These are phyloP conservation scores for Phaeotremella skinneri DNA, from an alignment of 768 basidiomycete genomes.

Conservation along the genomic window DNA sequence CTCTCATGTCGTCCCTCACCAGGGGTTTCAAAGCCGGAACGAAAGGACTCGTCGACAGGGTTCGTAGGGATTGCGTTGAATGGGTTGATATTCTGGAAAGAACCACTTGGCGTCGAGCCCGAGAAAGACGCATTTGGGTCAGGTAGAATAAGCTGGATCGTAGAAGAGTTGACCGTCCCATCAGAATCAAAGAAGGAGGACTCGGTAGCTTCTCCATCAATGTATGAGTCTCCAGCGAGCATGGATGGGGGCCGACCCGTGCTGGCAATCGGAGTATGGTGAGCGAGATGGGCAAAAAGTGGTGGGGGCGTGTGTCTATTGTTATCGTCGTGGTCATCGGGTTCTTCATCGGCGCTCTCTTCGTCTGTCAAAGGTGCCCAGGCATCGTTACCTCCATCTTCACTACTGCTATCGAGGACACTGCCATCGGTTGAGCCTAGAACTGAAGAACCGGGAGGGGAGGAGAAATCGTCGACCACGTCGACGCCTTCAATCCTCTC, in stretches of 20 bases:
- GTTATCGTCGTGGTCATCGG: conserved; percentile 8
- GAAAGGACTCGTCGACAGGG: not conserved
- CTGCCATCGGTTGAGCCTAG: conserved; percentile 13
- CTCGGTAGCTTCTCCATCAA: conserved; percentile 20
- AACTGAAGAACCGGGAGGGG: conserved; percentile 10
- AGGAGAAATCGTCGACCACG: conserved; percentile 5
- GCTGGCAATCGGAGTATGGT: not conserved
- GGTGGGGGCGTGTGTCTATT: conserved; percentile 2
- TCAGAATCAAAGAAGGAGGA: conserved; percentile 13
- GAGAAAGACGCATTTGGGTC: conserved; percentile 15
- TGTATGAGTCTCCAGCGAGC: conserved; percentile 10
- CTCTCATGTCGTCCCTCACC: not conserved
- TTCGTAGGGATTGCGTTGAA: not conserved
- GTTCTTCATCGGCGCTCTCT: conserved; percentile 12
- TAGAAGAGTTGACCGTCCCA: conserved; percentile 12
- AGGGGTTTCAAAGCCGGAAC: not conserved
- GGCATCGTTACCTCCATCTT: conserved; percentile 12
- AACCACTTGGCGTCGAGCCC: conserved; percentile 16
- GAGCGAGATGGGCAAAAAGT: not conserved
- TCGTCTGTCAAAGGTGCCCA: conserved; percentile 10
- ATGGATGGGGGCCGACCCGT: conserved; percentile 3
- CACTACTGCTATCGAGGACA: conserved; percentile 22
- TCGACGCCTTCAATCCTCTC: conserved; percentile 7
- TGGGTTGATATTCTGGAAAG: conserved; percentile 9
- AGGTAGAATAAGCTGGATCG: conserved; percentile 23